phyloP scores from a whole-genome alignment of 176 grass and related monocot genomes.

The Coix lacrymajobi region DNA sequence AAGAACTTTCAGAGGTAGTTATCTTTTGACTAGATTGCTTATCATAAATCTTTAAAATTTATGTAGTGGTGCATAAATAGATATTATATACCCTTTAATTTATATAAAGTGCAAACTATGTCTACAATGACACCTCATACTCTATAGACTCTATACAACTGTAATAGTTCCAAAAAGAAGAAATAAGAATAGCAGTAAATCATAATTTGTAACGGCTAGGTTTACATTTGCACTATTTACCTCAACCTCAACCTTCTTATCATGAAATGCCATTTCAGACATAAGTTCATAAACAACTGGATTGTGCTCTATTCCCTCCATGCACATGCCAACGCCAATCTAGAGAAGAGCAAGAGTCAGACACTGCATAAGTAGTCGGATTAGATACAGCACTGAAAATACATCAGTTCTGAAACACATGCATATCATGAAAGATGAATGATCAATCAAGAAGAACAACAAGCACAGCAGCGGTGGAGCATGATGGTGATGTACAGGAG shows the following conservation, averaged over 20 bases:
- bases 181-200: constrained; percentile 1
- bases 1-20: background rate
- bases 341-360: constrained; percentile 29
- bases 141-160: background rate
- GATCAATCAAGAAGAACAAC: background rate
- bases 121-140: background rate
- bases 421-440: background rate
- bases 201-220: background rate
- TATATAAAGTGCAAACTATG: background rate
- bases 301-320: constrained; percentile 99
- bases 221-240: constrained; percentile 37
- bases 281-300: constrained; percentile 99
- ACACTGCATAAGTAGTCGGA: background rate
- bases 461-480: background rate
- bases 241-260: constrained; percentile 72
- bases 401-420: background rate
- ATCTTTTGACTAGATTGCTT: background rate
- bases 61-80: background rate
- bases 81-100: background rate
- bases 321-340: constrained; percentile 97
- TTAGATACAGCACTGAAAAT: constrained; percentile 13
- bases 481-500: background rate
- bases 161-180: background rate
- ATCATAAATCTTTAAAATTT: background rate
- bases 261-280: constrained; percentile 94